Percentiles rank a stretch among this genome's conserved stretches.
Evolutionary conservation across 1,284 basidiomycete genomes (phyloP).

Genomic region (Earliella scabrosa): DNA sequence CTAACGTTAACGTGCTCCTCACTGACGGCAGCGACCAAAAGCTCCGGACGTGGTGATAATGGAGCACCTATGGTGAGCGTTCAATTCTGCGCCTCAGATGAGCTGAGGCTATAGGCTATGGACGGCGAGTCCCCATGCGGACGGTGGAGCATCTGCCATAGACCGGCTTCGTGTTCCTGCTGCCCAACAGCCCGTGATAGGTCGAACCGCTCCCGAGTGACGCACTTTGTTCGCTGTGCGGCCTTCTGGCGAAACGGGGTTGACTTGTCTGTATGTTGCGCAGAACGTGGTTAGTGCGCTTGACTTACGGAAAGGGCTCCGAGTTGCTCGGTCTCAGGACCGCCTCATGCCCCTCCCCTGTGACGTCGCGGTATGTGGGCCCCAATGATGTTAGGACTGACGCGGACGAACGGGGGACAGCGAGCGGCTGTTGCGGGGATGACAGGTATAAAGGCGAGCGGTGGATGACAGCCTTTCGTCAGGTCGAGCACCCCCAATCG

Average conservation of each 20-base stretch:
- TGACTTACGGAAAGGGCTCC: neutral
- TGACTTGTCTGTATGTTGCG: neutral
- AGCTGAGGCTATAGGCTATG: neutral
- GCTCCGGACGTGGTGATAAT: neutral
- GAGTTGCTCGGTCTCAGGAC: neutral
- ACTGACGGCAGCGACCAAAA: neutral
- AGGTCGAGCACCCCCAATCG: conserved; percentile 12
- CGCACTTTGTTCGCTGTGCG: neutral
- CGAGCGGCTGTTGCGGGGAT: neutral
- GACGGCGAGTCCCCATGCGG: neutral
- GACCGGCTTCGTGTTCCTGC: neutral
- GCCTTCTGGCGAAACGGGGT: neutral
- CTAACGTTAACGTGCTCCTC: too few species aligned
- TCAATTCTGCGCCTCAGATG: neutral
- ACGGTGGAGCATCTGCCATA: neutral
- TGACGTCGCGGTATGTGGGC: neutral
- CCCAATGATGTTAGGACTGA: neutral
- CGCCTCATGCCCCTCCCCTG: neutral
- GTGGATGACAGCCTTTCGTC: neutral
- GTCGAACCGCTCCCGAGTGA: neutral
- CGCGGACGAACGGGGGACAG: neutral
- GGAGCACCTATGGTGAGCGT: neutral
- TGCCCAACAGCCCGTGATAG: neutral
- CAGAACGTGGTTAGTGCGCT: neutral
- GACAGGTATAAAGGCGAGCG: conserved; percentile 7